These are phyloP conservation scores for Aspergillus eucalypticola DNA, from an alignment of 2,329 filamentous ascomycete genomes.

Conservation along the genomic window DNA sequence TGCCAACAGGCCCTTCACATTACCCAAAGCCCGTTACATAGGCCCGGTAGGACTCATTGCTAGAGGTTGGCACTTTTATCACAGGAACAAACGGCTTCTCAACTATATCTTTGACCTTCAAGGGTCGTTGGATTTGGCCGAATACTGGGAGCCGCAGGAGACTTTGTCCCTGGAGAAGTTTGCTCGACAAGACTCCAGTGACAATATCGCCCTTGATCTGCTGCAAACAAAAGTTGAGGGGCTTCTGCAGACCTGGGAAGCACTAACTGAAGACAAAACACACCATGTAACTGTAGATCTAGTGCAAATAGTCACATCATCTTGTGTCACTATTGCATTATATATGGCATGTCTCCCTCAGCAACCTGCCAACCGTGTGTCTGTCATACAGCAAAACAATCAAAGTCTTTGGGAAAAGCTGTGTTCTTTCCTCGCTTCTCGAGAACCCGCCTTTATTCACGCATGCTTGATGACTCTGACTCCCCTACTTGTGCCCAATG, in stretches of 20 bases:
- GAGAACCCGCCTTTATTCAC: constrained; percentile 32
- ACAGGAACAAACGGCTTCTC: constrained; percentile 44
- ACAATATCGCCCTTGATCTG: constrained; percentile 46
- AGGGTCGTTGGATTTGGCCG: constrained; percentile 17
- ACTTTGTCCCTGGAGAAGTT: constrained; percentile 25
- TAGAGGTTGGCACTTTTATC: constrained; percentile 44
- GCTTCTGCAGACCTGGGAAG: constrained; percentile 48
- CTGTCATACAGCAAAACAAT: constrained; percentile 31
- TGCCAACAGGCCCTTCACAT: constrained; percentile 54
- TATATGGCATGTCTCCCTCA: constrained; percentile 38
- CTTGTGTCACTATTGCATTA: constrained; percentile 47
- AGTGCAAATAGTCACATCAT: constrained; percentile 51
- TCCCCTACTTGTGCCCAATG: constrained; percentile 32
- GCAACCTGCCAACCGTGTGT: constrained; percentile 31
- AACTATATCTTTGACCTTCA: constrained; percentile 52
- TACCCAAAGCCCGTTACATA: constrained; percentile 22
- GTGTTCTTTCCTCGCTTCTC: constrained; percentile 33
- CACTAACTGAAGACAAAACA: constrained; percentile 43
- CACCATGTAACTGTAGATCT: constrained; percentile 52
- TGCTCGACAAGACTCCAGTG: constrained; percentile 35
- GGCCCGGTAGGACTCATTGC: constrained; percentile 33
- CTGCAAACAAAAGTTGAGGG: constrained; percentile 49
- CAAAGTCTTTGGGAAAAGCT: constrained; percentile 37
- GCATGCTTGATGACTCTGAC: constrained; percentile 36
- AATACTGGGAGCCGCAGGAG: constrained; percentile 30